A percentile compares a stretch with the other conserved stretches of the same genome.
Conservation (phyloP, 805 yeast species). For the Wickerhamomyces xylosicus region DNA sequence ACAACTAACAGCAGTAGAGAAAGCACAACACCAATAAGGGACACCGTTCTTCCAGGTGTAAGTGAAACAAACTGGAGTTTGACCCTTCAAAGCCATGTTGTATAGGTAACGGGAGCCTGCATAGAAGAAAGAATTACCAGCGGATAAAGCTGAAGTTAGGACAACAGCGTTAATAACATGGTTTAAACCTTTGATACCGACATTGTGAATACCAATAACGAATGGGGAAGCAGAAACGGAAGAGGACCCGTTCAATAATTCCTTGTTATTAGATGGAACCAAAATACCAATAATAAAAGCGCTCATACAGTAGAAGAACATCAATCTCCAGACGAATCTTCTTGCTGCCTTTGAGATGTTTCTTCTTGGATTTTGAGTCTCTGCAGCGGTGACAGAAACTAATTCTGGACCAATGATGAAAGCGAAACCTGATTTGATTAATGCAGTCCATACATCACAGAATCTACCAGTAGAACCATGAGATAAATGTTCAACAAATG, state of each 20-base stretch:
- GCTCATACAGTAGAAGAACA: conserved; percentile 54
- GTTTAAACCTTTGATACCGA: conserved; percentile 57
- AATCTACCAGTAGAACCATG: conserved; percentile 52
- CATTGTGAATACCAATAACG: conserved; percentile 67
- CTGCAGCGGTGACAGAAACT: conserved; percentile 46
- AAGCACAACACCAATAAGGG: conserved; percentile 31
- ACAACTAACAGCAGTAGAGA: conserved; percentile 28
- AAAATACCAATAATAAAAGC: conserved; percentile 60
- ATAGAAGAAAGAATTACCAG: conserved; percentile 72
- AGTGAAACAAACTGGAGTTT: conserved; percentile 62
- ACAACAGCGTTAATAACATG: conserved; percentile 73
- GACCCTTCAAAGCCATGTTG: conserved; percentile 62
- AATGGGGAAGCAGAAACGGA: conserved; percentile 71
- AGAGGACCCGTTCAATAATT: conserved; percentile 36
- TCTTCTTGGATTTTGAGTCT: conserved; percentile 46
- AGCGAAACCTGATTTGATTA: conserved; percentile 56
- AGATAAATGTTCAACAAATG: conserved; percentile 36
- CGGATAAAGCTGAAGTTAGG: conserved; percentile 69
- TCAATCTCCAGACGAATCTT: conserved; percentile 44
- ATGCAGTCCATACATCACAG: conserved; percentile 51
- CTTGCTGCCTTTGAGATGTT: conserved; percentile 51
- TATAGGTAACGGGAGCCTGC: conserved; percentile 67
- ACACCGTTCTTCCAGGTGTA: conserved; percentile 51
- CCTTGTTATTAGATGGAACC: conserved; percentile 50
- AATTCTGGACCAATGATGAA: conserved; percentile 57